These are phyloP conservation scores for Plenodomus tracheiphilus DNA, from an alignment of 2,329 filamentous ascomycete genomes.

Conservation along the genomic window DNA sequence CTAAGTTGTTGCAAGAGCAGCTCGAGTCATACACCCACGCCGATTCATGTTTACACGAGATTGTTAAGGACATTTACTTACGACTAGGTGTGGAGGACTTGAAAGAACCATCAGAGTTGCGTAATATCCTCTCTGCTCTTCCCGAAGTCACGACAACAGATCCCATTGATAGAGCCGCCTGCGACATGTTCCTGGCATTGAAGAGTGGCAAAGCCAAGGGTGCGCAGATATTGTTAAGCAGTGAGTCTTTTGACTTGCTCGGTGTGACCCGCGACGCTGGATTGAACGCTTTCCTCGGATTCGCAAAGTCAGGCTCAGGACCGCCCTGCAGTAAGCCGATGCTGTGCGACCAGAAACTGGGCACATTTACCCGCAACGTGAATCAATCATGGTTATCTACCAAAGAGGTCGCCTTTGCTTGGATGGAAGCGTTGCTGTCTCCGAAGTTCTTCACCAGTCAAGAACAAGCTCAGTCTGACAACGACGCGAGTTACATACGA, in stretches of 20 bases:
- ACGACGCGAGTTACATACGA: slow-evolving; percentile 55
- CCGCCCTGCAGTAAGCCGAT: slow-evolving; percentile 45
- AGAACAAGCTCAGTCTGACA: slow-evolving; percentile 5
- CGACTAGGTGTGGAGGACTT: slow-evolving; percentile 55
- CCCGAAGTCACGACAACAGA: slow-evolving; percentile 13
- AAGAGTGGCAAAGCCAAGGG: slow-evolving; percentile 43
- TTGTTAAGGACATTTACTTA: slow-evolving; percentile 56
- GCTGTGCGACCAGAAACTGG: slow-evolving; percentile 47
- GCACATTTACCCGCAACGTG: slow-evolving; percentile 48
- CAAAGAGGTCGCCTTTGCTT: slow-evolving; percentile 58
- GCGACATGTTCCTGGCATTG: slow-evolving; percentile 47
- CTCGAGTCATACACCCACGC: slow-evolving; percentile 57
- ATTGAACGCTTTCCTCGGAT: slow-evolving; percentile 60
- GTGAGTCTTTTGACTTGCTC: slow-evolving; percentile 54
- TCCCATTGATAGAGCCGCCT: slow-evolving; percentile 39
- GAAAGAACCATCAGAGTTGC: slow-evolving; percentile 46
- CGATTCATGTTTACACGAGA: slow-evolving; percentile 62
- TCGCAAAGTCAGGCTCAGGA: slow-evolving; percentile 53
- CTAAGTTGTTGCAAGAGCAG: slow-evolving; percentile 59
- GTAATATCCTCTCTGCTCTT: slow-evolving; percentile 28
- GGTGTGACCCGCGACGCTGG: slow-evolving; percentile 56
- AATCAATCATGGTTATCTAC: slow-evolving; percentile 54
- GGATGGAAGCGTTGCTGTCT: slow-evolving; percentile 57
- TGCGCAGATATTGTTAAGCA: slow-evolving; percentile 54
- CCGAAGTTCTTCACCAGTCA: slow-evolving; percentile 39